Base-by-base conservation (phyloP, 345 rosid species). In the Eucalyptus regnans region DNA sequence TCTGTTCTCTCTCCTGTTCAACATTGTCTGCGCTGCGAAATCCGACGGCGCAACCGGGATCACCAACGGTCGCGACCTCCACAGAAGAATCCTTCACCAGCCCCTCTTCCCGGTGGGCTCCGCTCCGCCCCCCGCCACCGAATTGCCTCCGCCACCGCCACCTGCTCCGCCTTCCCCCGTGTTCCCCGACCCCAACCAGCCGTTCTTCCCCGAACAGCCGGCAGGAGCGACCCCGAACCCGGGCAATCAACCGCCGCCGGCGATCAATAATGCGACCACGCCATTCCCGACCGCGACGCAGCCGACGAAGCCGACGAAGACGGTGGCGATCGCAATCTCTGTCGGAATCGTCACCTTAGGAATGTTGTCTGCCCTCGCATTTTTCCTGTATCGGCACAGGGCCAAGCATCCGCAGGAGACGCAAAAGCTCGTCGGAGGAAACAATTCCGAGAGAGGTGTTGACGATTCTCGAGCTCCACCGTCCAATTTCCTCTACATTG, bases 271-370 rank as follows among this genome's bases (percentile, higher is more conserved):
- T 86, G 94, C 94, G 71, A 88, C 93, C 33, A 87, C 93, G 33
- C 97, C 97, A 9, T 94, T 94, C 88, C 94, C 98, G 2, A 86
- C 98, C 0, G 95, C 98, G 6, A 92, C 97, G 10, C 97, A 95
- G n/a, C 96, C 96, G 5, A 83, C 95, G 12, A 97, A 94, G 86
- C 99, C 97, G 41, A 94, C 95, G 33, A 96, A 93, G 90, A 97
- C 94, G 89, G 94, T 96, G 79, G 99, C 99, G 29, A 95, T 96
- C 90, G 99, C 96, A 3, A 90, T 97, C 56, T 97, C 99, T 0
- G 99, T 96, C 86, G 99, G 98, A 87, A 94, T 97, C 90, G 99
- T 97, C 93, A 96, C 99, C 17, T 90, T 97, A 9, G 99, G 99
- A 71, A 96, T 97, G 99, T 89, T 97, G 9, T 96, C 99, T 1